A percentile compares a stretch with the other conserved stretches of the same genome.
phyloP scores from a whole-genome alignment of 768 basidiomycete species.

The Candolleomyces efflorescens region DNA sequence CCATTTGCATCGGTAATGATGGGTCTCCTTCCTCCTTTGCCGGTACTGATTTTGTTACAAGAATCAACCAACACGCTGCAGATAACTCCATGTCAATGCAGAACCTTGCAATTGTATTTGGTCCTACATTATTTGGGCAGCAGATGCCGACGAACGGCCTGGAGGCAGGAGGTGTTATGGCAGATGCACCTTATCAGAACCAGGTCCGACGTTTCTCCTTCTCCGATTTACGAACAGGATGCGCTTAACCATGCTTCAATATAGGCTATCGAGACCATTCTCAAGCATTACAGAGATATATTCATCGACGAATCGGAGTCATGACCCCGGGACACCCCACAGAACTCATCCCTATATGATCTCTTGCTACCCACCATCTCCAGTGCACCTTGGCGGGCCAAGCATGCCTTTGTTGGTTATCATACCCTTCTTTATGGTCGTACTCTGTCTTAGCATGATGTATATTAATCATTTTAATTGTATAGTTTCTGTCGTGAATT shows the following conservation, averaged over 20 bases:
- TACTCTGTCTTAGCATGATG: neutral
- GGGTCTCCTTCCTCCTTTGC: neutral
- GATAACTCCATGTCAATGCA: conserved; percentile 91
- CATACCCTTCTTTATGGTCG: conserved; percentile 3
- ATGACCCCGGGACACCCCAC: neutral
- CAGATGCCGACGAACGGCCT: conserved; percentile 52
- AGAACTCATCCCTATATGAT: conserved; percentile 8
- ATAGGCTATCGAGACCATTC: conserved; percentile 92
- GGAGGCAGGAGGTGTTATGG: conserved; percentile 46
- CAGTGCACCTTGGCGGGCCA: conserved; percentile 2
- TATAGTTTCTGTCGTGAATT: neutral
- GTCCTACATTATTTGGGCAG: conserved; percentile 92
- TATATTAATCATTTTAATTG: conserved; percentile 9
- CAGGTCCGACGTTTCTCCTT: conserved; percentile 38
- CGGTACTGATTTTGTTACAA: conserved; percentile 21
- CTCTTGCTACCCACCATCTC: neutral
- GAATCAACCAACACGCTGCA: conserved; percentile 69
- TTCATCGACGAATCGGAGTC: conserved; percentile 85
- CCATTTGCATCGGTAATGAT: conserved; percentile 79
- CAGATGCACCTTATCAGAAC: conserved; percentile 70
- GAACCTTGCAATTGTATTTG: conserved; percentile 95
- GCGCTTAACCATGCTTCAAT: conserved; percentile 8
- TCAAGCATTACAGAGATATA: conserved; percentile 92
- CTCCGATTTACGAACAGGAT: conserved; percentile 9
- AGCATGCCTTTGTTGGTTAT: conserved; percentile 3